Percentiles rank a stretch among this genome's conserved stretches.
Evolutionary conservation across 2,329 filamentous ascomycete genomes (phyloP).

Genomic region (Amauroascus verrucosus): DNA sequence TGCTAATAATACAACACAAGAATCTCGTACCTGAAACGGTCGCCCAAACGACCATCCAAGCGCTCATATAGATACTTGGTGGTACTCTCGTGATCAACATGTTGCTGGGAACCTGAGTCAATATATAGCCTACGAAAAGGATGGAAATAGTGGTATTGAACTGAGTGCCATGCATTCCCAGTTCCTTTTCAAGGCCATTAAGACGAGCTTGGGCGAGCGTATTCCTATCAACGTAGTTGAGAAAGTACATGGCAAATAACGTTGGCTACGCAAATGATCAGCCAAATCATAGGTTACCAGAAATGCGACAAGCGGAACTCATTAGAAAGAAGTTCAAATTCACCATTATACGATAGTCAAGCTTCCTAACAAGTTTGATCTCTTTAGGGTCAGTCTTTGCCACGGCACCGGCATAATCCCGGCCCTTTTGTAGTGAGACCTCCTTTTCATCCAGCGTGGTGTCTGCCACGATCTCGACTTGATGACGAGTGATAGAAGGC

Average conservation of each 20-base stretch:
- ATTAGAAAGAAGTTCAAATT: neutral
- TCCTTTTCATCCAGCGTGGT: slow-evolving; percentile 9
- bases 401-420: slow-evolving; percentile 33
- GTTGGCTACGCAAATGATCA: slow-evolving; percentile 17
- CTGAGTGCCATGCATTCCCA: slow-evolving; percentile 36
- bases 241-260: slow-evolving; percentile 22
- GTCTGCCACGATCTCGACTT: neutral
- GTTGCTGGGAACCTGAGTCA: slow-evolving; percentile 17
- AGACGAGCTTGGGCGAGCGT: slow-evolving; percentile 19
- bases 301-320: neutral
- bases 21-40: slow-evolving; percentile 10
- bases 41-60: slow-evolving; percentile 8
- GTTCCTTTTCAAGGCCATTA: slow-evolving; percentile 25
- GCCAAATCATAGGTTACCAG: neutral
- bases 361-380: slow-evolving; percentile 34
- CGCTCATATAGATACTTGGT: slow-evolving; percentile 18
- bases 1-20: neutral
- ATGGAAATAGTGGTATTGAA: slow-evolving; percentile 39
- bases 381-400: slow-evolving; percentile 35
- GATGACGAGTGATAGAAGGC: neutral
- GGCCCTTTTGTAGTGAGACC: slow-evolving; percentile 1
- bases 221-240: slow-evolving; percentile 20
- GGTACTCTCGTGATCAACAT: slow-evolving; percentile 18
- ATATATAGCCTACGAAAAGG: slow-evolving; percentile 31
- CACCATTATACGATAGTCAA: slow-evolving; percentile 37